Evolutionary conservation across 1,284 basidiomycete genomes (phyloP).

Genomic region (Anthracocystis panici-leucophaei): DNA sequence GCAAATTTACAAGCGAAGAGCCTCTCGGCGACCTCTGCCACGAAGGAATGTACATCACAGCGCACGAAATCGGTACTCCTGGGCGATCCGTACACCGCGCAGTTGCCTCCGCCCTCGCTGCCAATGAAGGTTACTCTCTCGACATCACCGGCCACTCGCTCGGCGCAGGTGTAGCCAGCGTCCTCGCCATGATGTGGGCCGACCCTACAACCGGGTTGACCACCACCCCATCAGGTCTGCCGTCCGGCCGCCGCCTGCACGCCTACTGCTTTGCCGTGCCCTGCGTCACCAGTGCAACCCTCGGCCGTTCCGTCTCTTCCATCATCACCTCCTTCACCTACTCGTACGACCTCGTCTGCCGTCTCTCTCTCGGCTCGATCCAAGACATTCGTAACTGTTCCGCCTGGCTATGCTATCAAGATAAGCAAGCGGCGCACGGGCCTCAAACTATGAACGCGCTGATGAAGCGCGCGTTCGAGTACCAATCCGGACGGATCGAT

Average conservation of each 20-base stretch:
- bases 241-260: conserved; percentile 77
- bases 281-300: conserved; percentile 75
- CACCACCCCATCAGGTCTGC: conserved; percentile 72
- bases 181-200: conserved; percentile 86
- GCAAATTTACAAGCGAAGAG: conserved; percentile 9
- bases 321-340: conserved; percentile 83
- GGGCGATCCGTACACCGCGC: conserved; percentile 83
- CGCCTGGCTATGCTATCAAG: conserved; percentile 80
- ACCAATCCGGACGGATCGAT: conserved; percentile 44
- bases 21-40: conserved; percentile 40
- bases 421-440: conserved; percentile 64
- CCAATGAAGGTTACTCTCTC: conserved; percentile 77
- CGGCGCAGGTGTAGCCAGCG: conserved; percentile 83
- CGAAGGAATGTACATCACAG: conserved; percentile 83
- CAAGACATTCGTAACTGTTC: conserved; percentile 81
- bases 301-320: conserved; percentile 74
- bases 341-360: conserved; percentile 83
- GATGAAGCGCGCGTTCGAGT: conserved; percentile 55
- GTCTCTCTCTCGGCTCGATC: conserved; percentile 81
- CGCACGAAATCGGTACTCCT: conserved; percentile 79
- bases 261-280: conserved; percentile 85
- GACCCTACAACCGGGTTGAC: conserved; percentile 70
- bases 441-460: conserved; percentile 45
- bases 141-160: conserved; percentile 80
- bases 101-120: conserved; percentile 77